A percentile compares a stretch with the other conserved stretches of the same genome.
phyloP scores from a whole-genome alignment of 2,329 filamentous ascomycete genomes.

The Ophidiomyces ophidiicola region DNA sequence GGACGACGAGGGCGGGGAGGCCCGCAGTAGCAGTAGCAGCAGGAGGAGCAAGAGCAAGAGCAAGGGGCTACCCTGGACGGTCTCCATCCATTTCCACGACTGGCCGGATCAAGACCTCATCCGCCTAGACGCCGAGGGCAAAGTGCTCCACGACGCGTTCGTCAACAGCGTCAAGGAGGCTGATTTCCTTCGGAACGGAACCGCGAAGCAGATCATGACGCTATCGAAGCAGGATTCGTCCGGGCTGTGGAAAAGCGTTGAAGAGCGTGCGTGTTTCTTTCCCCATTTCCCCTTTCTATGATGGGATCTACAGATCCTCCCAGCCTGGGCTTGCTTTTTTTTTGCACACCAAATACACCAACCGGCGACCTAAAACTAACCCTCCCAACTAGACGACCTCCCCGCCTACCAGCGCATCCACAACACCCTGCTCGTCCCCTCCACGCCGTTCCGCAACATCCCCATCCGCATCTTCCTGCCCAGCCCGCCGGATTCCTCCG shows the following conservation, averaged over 20 bases:
- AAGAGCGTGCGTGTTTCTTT: conserved; percentile 46
- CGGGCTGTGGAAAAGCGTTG: conserved; percentile 67
- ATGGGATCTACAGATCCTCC: no score
- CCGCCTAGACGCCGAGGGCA: conserved; percentile 42
- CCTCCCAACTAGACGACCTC: conserved; percentile 54
- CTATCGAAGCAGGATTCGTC: conserved; percentile 74
- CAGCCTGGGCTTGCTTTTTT: no score
- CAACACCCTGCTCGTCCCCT: conserved; percentile 57
- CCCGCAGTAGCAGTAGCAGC: not conserved
- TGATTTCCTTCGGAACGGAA: conserved; percentile 78
- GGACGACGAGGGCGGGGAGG: not conserved
- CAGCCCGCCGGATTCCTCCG: conserved; percentile 43
- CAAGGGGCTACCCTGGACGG: conserved; percentile 45
- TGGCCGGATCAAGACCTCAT: conserved; percentile 49
- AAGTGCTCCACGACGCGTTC: conserved; percentile 51
- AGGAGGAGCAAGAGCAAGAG: conserved; percentile 1
- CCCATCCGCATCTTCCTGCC: conserved; percentile 81
- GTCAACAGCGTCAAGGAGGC: conserved; percentile 66
- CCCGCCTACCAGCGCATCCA: conserved; percentile 61
- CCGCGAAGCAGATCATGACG: conserved; percentile 79
- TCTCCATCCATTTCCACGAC: conserved; percentile 50
- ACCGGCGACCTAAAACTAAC: not conserved
- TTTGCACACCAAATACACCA: no score
- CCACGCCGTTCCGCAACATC: conserved; percentile 63
- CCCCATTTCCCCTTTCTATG: not conserved